These are phyloP conservation scores for Cyberlindnera mississippiensis DNA, from an alignment of 805 yeast genomes.

Conservation along the genomic window DNA sequence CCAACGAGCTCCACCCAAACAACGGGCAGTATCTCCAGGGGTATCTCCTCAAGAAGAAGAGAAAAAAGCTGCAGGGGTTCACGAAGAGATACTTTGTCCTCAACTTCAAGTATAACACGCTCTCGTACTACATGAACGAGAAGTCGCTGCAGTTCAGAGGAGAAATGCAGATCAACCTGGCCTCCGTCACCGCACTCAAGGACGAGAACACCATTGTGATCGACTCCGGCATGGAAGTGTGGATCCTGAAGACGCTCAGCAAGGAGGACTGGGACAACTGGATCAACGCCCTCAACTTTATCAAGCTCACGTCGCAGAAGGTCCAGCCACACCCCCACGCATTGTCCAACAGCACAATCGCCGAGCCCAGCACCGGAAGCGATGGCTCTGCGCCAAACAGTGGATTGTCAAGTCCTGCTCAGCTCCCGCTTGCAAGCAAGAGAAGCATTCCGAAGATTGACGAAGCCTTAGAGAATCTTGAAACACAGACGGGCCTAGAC, in stretches of 20 bases:
- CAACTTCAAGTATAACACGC: conserved; percentile 75
- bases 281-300: conserved; percentile 69
- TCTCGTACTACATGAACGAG: conserved; percentile 74
- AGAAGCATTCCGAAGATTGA: conserved; percentile 1
- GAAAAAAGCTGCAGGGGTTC: conserved; percentile 83
- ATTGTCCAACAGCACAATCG: not conserved
- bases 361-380: no score
- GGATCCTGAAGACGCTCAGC: conserved; percentile 76
- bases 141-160: conserved; percentile 78
- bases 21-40: conserved; percentile 79
- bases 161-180: conserved; percentile 79
- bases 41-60: conserved; percentile 68
- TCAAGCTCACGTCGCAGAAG: conserved; percentile 18
- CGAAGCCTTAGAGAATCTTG: conserved; percentile 1
- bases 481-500: not conserved
- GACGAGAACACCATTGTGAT: conserved; percentile 66
- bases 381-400: no score
- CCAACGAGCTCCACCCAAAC: conserved; percentile 36
- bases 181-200: conserved; percentile 78
- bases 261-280: conserved; percentile 70
- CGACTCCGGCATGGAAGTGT: conserved; percentile 93
- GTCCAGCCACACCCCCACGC: conserved; percentile 1
- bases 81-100: conserved; percentile 80
- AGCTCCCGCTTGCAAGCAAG: not conserved
- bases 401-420: conserved; percentile 6